A percentile compares a stretch with the other conserved stretches of the same genome.
Conservation (phyloP, 1,284 basidiomycete genomes). For the Earliella scabrosa region DNA sequence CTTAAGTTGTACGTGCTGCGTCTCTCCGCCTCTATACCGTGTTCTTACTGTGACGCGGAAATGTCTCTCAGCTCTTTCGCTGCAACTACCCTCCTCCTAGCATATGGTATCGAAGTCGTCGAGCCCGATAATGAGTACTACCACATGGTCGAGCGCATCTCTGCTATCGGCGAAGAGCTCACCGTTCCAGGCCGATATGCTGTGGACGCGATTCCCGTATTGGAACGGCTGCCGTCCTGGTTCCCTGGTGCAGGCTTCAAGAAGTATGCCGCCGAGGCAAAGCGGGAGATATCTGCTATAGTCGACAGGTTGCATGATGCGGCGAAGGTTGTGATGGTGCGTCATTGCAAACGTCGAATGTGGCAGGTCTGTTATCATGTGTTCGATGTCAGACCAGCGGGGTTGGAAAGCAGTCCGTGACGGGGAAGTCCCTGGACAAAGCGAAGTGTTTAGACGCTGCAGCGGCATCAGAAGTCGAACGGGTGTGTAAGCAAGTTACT, state of each 20-base stretch:
- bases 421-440: neutral
- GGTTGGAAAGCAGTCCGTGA: neutral
- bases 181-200: neutral
- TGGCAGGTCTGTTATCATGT: no score
- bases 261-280: neutral
- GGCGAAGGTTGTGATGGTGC: neutral
- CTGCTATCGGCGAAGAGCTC: neutral
- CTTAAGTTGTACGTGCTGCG: neutral
- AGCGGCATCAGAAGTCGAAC: neutral
- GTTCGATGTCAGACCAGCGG: no score
- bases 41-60: no score
- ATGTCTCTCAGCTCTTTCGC: neutral
- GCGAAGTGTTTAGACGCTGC: no score
- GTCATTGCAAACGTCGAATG: no score
- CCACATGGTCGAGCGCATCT: neutral
- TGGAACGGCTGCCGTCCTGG: constrained; percentile 27
- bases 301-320: neutral
- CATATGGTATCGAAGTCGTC: neutral
- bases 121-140: neutral
- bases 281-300: neutral
- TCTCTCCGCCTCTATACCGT: neutral
- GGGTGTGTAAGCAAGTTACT: neutral
- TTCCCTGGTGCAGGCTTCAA: constrained; percentile 28
- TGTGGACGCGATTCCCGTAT: constrained; percentile 3
- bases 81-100: neutral